Base-by-base conservation (phyloP, 1,284 basidiomycete genomes). In the Xanthoconium separans region DNA sequence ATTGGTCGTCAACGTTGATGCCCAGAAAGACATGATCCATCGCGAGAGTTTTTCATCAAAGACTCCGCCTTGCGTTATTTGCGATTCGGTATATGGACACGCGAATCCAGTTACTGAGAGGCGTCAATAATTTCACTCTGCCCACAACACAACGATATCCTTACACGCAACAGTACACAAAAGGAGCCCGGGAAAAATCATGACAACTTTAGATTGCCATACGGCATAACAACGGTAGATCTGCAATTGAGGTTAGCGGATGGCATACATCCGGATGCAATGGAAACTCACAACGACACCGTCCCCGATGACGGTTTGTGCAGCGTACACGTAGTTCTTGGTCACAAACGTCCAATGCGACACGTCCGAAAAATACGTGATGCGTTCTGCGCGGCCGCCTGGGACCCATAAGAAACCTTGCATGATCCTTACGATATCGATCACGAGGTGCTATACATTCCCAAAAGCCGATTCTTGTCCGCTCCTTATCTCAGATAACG, bases 281-380 rank as follows among this genome's bases (percentile, higher is more conserved):
- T 18, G 22, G 24, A 31, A 43, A 61, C 68, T 53, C 34, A 72
- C 71, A 13, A 74, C 56, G 6, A 73, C 67, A 16, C 63, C 65
- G 36, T 73, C 71, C 3, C 70, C 67, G 24, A 73, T 57, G 11
- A 73, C 59, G 1, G 71, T 72, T 44, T 74, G 71, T 20, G 61
- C 55, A n/a, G 63, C 61, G 43, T 68, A 73, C 10, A 74, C 36
- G 9, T 57, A 58, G 48, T 59, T 68, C 59, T 69, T 69, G 40
- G 44, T 55, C 30, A 70, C 58, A 29, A 65, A 71, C 24, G 70
- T 70, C 47, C 58, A 57, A 16, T 67, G 56, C 1, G 71, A 58
- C 27, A 64, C 55, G 41, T 65, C 50, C 1, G 47, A 56, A 48
- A 73, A 69, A 53, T 51, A 73, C 5, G 2, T 24, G 4, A 45